A percentile compares a stretch with the other conserved stretches of the same genome.
Evolutionary conservation across 73 alveolate genomes (phyloP).

Genomic region (Tetrahymena borealis): DNA sequence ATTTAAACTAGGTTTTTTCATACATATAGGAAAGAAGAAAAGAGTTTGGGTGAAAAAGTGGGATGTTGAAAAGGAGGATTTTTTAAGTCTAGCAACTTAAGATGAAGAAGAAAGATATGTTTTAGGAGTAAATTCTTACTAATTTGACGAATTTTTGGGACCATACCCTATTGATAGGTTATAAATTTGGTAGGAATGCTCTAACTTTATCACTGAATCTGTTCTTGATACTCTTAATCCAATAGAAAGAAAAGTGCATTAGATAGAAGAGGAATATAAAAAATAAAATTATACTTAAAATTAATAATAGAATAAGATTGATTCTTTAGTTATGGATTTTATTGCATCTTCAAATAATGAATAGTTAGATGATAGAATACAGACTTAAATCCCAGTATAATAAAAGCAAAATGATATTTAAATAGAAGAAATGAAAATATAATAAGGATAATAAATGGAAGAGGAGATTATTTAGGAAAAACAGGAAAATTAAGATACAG

Average conservation of each 20-base stretch:
- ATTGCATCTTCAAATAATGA: background rate
- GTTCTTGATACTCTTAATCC: conserved; percentile 44
- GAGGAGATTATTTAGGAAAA: background rate
- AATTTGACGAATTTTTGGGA: conserved; percentile 59
- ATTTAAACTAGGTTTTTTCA: conserved; percentile 63
- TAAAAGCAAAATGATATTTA: background rate
- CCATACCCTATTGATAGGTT: conserved; percentile 52
- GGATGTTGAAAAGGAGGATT: conserved; percentile 48
- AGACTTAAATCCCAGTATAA: no score
- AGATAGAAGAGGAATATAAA: conserved; percentile 6
- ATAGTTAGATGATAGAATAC: no score
- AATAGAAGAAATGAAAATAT: background rate
- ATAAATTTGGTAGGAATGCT: conserved; percentile 51
- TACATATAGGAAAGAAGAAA: conserved; percentile 41
- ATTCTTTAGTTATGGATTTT: background rate
- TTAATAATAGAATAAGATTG: background rate
- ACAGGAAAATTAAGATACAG: background rate
- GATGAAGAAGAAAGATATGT: conserved; percentile 52
- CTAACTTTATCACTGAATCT: conserved; percentile 37
- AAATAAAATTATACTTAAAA: background rate
- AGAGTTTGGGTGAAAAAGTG: conserved; percentile 49
- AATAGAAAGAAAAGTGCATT: conserved; percentile 5
- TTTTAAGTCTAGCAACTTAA: conserved; percentile 23
- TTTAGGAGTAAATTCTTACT: conserved; percentile 51
- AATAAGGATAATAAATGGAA: background rate